phyloP scores from a whole-genome alignment of 805 yeast genomes.

The Hyphopichia homilentoma region DNA sequence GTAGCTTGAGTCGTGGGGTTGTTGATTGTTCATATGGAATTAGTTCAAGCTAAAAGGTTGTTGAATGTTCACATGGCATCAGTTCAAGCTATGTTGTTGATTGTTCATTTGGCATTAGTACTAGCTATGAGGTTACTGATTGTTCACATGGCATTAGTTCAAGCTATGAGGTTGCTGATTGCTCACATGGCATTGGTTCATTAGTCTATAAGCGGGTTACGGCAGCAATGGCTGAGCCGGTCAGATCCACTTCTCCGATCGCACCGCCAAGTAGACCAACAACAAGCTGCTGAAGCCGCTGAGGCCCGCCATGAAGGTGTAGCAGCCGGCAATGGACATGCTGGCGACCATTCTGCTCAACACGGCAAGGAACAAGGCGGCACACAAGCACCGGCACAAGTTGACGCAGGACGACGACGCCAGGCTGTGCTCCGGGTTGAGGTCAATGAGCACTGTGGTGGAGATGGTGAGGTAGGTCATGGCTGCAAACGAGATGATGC shows the following conservation, averaged over 20 bases:
- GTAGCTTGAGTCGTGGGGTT: too few species aligned
- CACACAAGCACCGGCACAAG: conserved; percentile 60
- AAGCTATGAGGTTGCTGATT: too few species aligned
- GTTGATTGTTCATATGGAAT: too few species aligned
- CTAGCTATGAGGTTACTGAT: too few species aligned
- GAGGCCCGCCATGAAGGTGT: conserved; percentile 58
- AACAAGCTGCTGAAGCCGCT: conserved; percentile 17
- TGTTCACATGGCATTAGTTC: too few species aligned
- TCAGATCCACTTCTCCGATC: conserved; percentile 1
- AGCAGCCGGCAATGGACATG: conserved; percentile 71
- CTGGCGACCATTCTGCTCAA: conserved; percentile 51
- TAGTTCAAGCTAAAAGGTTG: too few species aligned
- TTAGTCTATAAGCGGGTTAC: too few species aligned
- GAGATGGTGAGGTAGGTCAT: conserved; percentile 53
- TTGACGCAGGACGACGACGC: conserved; percentile 70
- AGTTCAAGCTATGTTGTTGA: too few species aligned
- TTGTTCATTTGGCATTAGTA: too few species aligned
- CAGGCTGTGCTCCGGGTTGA: conserved; percentile 64
- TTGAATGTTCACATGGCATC: too few species aligned
- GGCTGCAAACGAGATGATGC: conserved; percentile 50
- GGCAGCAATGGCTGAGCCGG: too few species aligned
- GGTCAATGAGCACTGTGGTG: conserved; percentile 64
- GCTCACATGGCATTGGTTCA: too few species aligned
- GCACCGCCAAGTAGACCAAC: neutral
- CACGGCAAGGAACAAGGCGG: conserved; percentile 67